Conservation (phyloP, 2,329 filamentous ascomycete genomes). For the Xylariaceae sp. region DNA sequence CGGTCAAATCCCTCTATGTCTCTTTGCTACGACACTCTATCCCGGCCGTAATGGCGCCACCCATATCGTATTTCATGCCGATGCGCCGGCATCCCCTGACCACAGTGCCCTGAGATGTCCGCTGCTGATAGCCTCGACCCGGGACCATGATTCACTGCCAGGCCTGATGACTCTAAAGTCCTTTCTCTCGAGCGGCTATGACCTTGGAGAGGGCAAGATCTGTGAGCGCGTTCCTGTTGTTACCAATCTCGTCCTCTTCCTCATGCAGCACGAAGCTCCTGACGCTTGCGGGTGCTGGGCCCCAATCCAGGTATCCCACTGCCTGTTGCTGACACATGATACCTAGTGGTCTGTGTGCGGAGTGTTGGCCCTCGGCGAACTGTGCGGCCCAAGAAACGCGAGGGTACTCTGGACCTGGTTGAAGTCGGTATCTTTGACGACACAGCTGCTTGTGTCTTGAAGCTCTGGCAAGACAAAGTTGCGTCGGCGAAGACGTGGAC, state of each 20-base stretch:
- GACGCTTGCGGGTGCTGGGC: too few species aligned
- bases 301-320: too few species aligned
- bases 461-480: constrained; percentile 45
- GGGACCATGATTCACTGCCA: constrained; percentile 22
- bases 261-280: too few species aligned
- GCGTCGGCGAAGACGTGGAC: constrained; percentile 35
- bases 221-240: too few species aligned
- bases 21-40: constrained; percentile 48
- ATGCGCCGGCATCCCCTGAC: constrained; percentile 29
- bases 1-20: constrained; percentile 30
- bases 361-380: constrained; percentile 45
- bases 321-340: too few species aligned
- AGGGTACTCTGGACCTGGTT: constrained; percentile 36
- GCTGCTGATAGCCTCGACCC: constrained; percentile 29
- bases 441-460: constrained; percentile 44
- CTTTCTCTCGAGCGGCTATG: constrained; percentile 47
- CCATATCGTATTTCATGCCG: constrained; percentile 46
- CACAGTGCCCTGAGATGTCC: constrained; percentile 37
- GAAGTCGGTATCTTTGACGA: constrained; percentile 51
- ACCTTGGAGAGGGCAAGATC: constrained; percentile 41
- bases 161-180: constrained; percentile 49
- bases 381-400: constrained; percentile 38
- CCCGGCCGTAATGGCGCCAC: constrained; percentile 47
- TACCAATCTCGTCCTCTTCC: too few species aligned
- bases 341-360: constrained; percentile 52